Evolutionary conservation across 495 filamentous ascomycete species (phyloP).

Genomic region (Aspergillus leporis): DNA sequence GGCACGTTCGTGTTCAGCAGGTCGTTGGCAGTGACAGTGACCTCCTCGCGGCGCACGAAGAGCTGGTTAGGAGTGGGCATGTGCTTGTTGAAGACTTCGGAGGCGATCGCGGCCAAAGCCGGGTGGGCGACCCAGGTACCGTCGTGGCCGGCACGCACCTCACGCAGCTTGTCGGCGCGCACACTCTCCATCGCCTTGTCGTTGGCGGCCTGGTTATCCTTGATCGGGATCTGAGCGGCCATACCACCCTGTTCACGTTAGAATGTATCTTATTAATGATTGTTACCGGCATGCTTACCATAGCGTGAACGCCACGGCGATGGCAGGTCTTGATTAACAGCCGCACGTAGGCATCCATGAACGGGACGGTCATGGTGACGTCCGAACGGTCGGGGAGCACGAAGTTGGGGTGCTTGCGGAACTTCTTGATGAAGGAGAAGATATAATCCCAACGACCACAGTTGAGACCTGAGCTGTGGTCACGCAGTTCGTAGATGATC

Average conservation of each 20-base stretch:
- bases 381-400: conserved; percentile 87
- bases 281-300: conserved; percentile 48
- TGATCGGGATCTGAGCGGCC: conserved; percentile 99
- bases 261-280: background rate
- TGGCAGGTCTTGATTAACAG: conserved; percentile 98
- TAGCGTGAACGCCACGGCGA: conserved; percentile 90
- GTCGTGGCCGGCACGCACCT: conserved; percentile 94
- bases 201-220: conserved; percentile 56
- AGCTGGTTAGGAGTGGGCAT: conserved; percentile 99
- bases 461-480: conserved; percentile 95
- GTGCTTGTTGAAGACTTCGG: conserved; percentile 95
- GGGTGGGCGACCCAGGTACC: conserved; percentile 98
- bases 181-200: conserved; percentile 76
- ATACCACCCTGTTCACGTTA: conserved; percentile 71
- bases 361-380: conserved; percentile 97
- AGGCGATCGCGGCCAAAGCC: conserved; percentile 83
- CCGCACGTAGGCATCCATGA: conserved; percentile 98
- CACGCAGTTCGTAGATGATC: conserved; percentile 99
- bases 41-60: conserved; percentile 86
- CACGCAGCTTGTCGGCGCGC: conserved; percentile 91
- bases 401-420: conserved; percentile 90
- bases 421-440: conserved; percentile 99
- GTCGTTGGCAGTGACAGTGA: conserved; percentile 82
- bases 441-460: conserved; percentile 99
- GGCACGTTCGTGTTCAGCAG: conserved; percentile 98